Percentiles rank a stretch among this genome's conserved stretches.
These are phyloP conservation scores for Colletotrichum magnum DNA, from an alignment of 2,329 filamentous ascomycete genomes.

Conservation along the genomic window DNA sequence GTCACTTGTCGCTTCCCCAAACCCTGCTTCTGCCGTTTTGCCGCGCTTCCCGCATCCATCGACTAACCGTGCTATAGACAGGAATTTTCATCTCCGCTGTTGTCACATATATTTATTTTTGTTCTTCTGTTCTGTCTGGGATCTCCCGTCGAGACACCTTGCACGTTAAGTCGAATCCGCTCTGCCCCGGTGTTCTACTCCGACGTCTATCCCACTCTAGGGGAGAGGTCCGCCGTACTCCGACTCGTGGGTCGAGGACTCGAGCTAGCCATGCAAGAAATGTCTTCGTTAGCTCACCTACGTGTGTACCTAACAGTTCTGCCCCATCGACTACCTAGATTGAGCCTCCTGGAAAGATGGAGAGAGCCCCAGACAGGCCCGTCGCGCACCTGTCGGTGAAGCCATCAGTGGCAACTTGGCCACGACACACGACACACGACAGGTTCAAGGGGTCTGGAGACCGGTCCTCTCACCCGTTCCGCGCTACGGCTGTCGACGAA, in stretches of 20 bases:
- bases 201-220: constrained; percentile 12
- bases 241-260: constrained; percentile 26
- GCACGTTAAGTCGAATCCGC: background rate
- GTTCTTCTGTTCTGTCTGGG: background rate
- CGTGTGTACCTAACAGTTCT: constrained; percentile 5
- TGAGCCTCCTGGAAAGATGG: background rate
- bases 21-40: constrained; percentile 8
- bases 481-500: constrained; percentile 5
- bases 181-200: background rate
- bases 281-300: background rate
- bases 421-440: background rate
- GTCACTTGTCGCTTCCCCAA: constrained; percentile 4
- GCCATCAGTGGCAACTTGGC: background rate
- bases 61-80: background rate
- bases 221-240: constrained; percentile 14
- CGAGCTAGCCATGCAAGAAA: constrained; percentile 22
- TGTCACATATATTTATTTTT: too few relatives aligned
- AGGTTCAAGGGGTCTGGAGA: background rate
- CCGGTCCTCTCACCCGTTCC: background rate
- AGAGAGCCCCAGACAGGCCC: constrained; percentile 5
- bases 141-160: background rate
- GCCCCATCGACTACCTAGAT: constrained; percentile 1
- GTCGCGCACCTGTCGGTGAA: constrained; percentile 3
- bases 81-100: background rate
- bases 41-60: background rate